phyloP scores from a whole-genome alignment of 2,329 filamentous ascomycete genomes.

The Fusarium transvaalense region DNA sequence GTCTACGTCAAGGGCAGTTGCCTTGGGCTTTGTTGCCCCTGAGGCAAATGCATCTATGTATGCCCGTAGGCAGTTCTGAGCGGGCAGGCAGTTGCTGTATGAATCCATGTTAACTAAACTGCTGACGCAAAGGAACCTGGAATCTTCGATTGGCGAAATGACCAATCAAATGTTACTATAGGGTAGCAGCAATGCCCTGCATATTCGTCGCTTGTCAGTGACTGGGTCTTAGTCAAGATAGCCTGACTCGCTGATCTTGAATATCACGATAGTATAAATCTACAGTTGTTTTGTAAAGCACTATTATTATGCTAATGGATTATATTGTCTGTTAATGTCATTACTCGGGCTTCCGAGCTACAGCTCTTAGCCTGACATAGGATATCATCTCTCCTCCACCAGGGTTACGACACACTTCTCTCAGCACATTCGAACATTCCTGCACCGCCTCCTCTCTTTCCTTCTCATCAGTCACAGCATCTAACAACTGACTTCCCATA shows the following conservation, averaged over 20 bases:
- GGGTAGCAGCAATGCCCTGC: not conserved
- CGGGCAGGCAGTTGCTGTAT: slow-evolving; percentile 1
- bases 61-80: not conserved
- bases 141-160: slow-evolving; percentile 42
- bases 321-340: not conserved
- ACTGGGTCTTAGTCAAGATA: not conserved
- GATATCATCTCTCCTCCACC: slow-evolving; percentile 68
- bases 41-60: slow-evolving; percentile 19
- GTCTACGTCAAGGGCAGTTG: slow-evolving; percentile 46
- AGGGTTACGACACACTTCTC: slow-evolving; percentile 66
- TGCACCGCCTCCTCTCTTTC: slow-evolving; percentile 65
- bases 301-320: not conserved
- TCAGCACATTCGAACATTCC: slow-evolving; percentile 67
- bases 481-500: slow-evolving; percentile 71
- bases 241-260: not conserved
- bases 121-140: slow-evolving; percentile 43
- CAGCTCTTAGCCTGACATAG: slow-evolving; percentile 67
- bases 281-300: not conserved
- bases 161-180: slow-evolving; percentile 38
- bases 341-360: slow-evolving; percentile 56
- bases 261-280: not conserved
- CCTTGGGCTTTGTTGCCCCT: slow-evolving; percentile 37
- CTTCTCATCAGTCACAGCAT: slow-evolving; percentile 60
- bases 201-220: not conserved
- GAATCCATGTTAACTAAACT: too few relatives aligned